phyloP scores from a whole-genome alignment of 768 basidiomycete genomes.

The Tubosaeta brunneosetosa region DNA sequence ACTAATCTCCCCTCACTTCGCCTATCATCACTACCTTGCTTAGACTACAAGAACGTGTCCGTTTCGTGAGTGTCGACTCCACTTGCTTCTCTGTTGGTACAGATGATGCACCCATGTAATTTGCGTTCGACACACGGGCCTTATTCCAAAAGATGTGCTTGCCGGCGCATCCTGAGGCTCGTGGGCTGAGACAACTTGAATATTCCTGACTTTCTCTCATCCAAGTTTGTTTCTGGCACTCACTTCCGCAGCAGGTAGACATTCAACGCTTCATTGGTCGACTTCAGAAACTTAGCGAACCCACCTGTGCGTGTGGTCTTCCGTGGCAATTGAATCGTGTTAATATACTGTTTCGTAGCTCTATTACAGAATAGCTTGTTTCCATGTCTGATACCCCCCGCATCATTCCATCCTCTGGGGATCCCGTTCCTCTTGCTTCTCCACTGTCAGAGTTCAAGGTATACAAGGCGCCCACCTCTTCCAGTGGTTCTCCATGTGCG shows the following conservation, averaged over 20 bases:
- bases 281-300: conserved; percentile 5
- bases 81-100: conserved; percentile 3
- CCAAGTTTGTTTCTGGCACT: conserved; percentile 1
- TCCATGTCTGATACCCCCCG: conserved; percentile 26
- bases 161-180: conserved; percentile 69
- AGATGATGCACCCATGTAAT: conserved; percentile 71
- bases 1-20: neutral
- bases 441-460: conserved; percentile 40
- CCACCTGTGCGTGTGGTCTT: conserved; percentile 10
- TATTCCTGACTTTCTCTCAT: conserved; percentile 39
- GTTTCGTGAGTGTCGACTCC: conserved; percentile 12
- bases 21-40: neutral
- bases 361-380: conserved; percentile 8
- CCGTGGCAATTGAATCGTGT: conserved; percentile 10
- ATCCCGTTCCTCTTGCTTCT: neutral
- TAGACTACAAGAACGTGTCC: neutral
- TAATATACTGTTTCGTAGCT: conserved; percentile 15
- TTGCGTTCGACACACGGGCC: conserved; percentile 77
- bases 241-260: neutral
- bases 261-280: neutral
- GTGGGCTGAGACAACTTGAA: conserved; percentile 65
- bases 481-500: conserved; percentile 32
- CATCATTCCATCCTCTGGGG: conserved; percentile 1
- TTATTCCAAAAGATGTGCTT: conserved; percentile 68
- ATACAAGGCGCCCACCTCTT: conserved; percentile 41